phyloP scores from a whole-genome alignment of 164 flowering plant species.

The Kalanchoe fedtschenkoi region DNA sequence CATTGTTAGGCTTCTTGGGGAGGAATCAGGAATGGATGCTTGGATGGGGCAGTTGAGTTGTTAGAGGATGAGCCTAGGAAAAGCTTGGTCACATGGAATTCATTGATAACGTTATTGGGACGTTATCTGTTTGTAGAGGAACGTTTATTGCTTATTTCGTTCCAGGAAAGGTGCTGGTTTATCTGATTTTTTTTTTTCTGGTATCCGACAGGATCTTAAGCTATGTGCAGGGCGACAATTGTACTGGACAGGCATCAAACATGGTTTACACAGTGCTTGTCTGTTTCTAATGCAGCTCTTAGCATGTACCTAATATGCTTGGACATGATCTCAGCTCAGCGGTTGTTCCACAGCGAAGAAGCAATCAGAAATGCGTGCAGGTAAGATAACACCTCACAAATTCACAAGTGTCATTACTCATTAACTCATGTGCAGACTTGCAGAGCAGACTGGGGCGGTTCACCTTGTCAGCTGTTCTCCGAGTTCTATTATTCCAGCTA shows the following conservation, averaged over 20 bases:
- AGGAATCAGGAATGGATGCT: constrained; percentile 33
- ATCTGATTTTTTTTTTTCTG: constrained; percentile 43
- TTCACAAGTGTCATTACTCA: constrained; percentile 37
- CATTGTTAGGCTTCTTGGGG: constrained; percentile 58
- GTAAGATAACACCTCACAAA: constrained; percentile 32
- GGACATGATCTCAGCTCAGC: not conserved
- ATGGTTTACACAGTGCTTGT: constrained; percentile 24
- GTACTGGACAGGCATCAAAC: constrained; percentile 43
- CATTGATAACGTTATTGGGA: constrained; percentile 39
- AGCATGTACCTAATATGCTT: constrained; percentile 49
- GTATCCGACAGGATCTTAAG: constrained; percentile 18
- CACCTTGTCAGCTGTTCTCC: constrained; percentile 50
- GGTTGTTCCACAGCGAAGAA: constrained; percentile 30
- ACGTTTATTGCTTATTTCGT: constrained; percentile 29
- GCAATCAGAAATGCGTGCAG: constrained; percentile 28
- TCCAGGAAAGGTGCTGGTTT: constrained; percentile 18
- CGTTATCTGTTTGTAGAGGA: constrained; percentile 35
- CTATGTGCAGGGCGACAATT: constrained; percentile 38
- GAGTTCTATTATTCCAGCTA: constrained; percentile 33
- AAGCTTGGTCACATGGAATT: constrained; percentile 66
- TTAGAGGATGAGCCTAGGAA: constrained; percentile 57
- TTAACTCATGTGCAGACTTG: constrained; percentile 37
- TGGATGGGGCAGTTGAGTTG: constrained; percentile 32
- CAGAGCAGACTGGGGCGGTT: constrained; percentile 24
- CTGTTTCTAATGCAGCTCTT: constrained; percentile 43